Evolutionary conservation across 2,329 filamentous ascomycete species (phyloP).

Genomic region (Fusarium sp.): DNA sequence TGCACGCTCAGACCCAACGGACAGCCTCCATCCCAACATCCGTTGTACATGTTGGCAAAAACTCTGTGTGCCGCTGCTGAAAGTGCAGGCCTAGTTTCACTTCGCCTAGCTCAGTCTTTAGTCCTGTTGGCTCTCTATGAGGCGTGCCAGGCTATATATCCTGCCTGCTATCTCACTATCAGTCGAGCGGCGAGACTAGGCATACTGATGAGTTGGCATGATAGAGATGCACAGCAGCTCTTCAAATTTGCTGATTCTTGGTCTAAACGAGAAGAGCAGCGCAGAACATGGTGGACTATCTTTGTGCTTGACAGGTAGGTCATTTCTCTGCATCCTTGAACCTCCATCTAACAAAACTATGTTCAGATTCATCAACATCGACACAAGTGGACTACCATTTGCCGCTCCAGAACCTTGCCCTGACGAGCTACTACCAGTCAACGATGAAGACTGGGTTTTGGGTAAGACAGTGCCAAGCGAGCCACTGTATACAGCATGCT

Average conservation of each 20-base stretch:
- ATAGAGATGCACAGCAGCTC: constrained; percentile 3
- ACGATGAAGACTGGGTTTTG: constrained; percentile 6
- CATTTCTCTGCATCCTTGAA: neutral
- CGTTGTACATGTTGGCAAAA: neutral
- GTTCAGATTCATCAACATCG: neutral
- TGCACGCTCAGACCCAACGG: neutral
- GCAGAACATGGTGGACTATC: constrained; percentile 13
- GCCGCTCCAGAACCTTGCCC: constrained; percentile 2
- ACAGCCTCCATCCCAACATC: neutral
- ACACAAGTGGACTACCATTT: constrained; percentile 5
- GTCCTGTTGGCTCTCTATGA: constrained; percentile 8
- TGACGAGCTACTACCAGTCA: constrained; percentile 4
- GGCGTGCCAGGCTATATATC: constrained; percentile 9
- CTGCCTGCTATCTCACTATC: constrained; percentile 9
- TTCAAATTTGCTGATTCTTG: constrained; percentile 10
- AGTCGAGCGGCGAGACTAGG: constrained; percentile 4
- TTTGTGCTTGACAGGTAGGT: constrained; percentile 9
- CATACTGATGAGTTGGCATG: constrained; percentile 4
- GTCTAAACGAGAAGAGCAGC: constrained; percentile 9
- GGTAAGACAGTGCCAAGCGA: constrained; percentile 6
- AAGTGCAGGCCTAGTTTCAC: neutral
- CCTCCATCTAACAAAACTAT: neutral
- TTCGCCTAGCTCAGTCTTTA: neutral
- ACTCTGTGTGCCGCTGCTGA: constrained; percentile 6
- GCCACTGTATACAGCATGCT: constrained; percentile 8